phyloP scores from a whole-genome alignment of 1,139 yeast species.

The Protomyces gravidus region DNA sequence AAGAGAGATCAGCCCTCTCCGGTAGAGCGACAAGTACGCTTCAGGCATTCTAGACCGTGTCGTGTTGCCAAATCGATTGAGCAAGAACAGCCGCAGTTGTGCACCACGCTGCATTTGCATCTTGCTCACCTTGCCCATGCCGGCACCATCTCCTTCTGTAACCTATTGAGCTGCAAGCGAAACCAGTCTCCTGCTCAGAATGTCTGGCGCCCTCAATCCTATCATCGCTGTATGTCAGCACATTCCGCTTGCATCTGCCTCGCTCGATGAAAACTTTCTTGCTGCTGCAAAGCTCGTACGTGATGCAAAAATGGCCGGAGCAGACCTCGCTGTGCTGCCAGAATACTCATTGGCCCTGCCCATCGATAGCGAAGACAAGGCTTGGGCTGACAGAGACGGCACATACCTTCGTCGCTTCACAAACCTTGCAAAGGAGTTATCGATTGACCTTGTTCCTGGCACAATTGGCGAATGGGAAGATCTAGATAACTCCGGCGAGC shows the following conservation, averaged over 20 bases:
- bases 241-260: constrained; percentile 59
- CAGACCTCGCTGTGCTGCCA: constrained; percentile 60
- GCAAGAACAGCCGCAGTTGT: too few species aligned
- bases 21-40: too few species aligned
- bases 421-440: constrained; percentile 32
- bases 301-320: constrained; percentile 51
- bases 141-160: too few species aligned
- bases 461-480: constrained; percentile 28
- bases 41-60: too few species aligned
- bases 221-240: constrained; percentile 23
- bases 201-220: too few species aligned
- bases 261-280: constrained; percentile 57
- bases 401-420: constrained; percentile 3
- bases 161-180: too few species aligned
- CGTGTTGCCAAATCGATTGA: too few species aligned
- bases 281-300: constrained; percentile 54
- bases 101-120: too few species aligned
- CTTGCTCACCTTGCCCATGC: too few species aligned
- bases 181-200: too few species aligned
- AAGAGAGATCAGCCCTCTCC: too few species aligned
- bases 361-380: constrained; percentile 4
- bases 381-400: constrained; percentile 17
- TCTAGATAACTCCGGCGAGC: constrained; percentile 7
- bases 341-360: constrained; percentile 47
- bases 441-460: constrained; percentile 35